phyloP scores from a whole-genome alignment of 306 rosid species.

The Mimosa bimucronata region DNA sequence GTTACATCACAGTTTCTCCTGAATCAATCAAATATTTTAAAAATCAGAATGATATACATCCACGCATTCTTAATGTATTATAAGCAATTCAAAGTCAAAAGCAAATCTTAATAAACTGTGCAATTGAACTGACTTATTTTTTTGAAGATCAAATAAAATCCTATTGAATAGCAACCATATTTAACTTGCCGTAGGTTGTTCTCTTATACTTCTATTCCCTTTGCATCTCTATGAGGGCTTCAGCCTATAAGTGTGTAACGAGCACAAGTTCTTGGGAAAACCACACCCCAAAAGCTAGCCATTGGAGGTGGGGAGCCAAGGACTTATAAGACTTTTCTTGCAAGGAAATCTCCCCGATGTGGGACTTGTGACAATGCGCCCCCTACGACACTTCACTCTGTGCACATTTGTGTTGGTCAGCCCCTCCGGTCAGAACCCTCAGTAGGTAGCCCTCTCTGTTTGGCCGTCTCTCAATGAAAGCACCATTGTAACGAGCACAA shows the following conservation, averaged over 20 bases:
- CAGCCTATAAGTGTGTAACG: not conserved
- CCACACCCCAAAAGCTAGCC: too few species aligned
- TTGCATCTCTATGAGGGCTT: not conserved
- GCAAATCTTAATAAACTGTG: not conserved
- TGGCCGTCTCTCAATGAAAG: too few species aligned
- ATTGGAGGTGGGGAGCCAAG: too few species aligned
- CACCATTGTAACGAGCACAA: too few species aligned
- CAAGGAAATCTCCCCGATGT: too few species aligned
- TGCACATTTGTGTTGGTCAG: too few species aligned
- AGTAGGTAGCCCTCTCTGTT: too few species aligned
- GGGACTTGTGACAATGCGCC: too few species aligned
- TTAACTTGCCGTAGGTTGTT: not conserved
- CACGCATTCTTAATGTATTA: not conserved
- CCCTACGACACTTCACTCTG: too few species aligned
- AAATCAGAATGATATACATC: not conserved
- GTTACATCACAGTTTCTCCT: not conserved
- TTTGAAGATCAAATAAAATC: not conserved
- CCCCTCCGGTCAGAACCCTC: too few species aligned
- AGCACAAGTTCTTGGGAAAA: too few species aligned
- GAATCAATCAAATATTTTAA: not conserved
- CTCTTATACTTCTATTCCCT: not conserved
- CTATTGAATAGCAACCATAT: not conserved
- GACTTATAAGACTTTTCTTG: too few species aligned
- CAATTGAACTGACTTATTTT: not conserved
- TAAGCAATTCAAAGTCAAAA: not conserved